A percentile compares a stretch with the other conserved stretches of the same genome.
Evolutionary conservation across 495 filamentous ascomycete genomes (phyloP).

Genomic region (Melanomma pulvis-pyrius): DNA sequence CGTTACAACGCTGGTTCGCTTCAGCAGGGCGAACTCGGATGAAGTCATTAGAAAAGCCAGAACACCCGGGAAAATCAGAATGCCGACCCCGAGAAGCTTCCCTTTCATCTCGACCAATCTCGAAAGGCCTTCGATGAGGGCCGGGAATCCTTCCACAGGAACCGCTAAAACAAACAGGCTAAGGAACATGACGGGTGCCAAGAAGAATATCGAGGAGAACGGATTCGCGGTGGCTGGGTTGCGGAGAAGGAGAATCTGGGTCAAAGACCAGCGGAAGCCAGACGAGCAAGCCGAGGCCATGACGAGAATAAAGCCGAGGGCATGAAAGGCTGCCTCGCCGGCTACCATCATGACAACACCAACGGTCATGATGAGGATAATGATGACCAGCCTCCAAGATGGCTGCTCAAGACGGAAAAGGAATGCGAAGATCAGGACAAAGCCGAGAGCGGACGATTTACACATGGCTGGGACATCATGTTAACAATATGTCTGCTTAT

Average conservation of each 20-base stretch:
- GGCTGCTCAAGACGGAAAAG: slow-evolving; percentile 88
- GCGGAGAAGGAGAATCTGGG: slow-evolving; percentile 90
- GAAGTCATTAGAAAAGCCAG: slow-evolving; percentile 97
- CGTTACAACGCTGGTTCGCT: slow-evolving; percentile 95
- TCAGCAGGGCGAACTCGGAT: slow-evolving; percentile 91
- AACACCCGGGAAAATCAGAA: slow-evolving; percentile 85
- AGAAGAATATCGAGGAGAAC: slow-evolving; percentile 95
- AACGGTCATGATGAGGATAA: slow-evolving; percentile 90
- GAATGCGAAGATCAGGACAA: slow-evolving; percentile 95
- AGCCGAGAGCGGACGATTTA: slow-evolving; percentile 93
- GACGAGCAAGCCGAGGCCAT: slow-evolving; percentile 93
- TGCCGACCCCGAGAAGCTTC: slow-evolving; percentile 52
- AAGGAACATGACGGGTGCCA: slow-evolving; percentile 94
- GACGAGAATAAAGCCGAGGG: slow-evolving; percentile 85
- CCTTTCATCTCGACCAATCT: slow-evolving; percentile 69
- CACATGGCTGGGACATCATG: slow-evolving; percentile 75
- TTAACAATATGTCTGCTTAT: slow-evolving; percentile 3
- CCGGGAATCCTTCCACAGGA: slow-evolving; percentile 77
- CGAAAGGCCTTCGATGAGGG: slow-evolving; percentile 64
- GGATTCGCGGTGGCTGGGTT: slow-evolving; percentile 96
- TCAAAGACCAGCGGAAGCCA: slow-evolving; percentile 95
- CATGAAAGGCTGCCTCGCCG: slow-evolving; percentile 88
- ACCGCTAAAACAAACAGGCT: slow-evolving; percentile 78
- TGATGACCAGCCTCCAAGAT: slow-evolving; percentile 78
- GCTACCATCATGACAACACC: slow-evolving; percentile 99